Evolutionary conservation across 257 asterid species (phyloP), one percentile per base, ranked within the genome.

Genomic region (Scutellaria barbata): DNA sequence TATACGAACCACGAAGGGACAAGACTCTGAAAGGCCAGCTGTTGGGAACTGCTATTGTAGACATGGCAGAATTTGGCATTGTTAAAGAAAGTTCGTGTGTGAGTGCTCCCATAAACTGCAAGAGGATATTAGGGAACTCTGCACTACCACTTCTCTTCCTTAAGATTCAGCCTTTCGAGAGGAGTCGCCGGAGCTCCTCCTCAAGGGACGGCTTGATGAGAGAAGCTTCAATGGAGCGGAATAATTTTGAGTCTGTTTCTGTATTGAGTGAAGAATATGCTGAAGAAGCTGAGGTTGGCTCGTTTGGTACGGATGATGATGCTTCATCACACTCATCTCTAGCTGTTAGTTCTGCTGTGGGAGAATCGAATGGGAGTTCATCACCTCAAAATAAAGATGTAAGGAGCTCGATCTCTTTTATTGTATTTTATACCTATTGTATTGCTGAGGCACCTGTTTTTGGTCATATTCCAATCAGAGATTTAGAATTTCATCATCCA

Each of bases 1-100:
- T 92, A 46, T 87, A 85, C 25, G 96, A 90, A 63, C 89, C 92
- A 0, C 81, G 96, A 7, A 74, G 96, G 68, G 92, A 90, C 71
- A 86, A 76, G 78, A 68, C 85, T 5, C 79, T 76, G 14, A 91
- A 83, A 73, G 96, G 96, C 47, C 96, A 85, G 74, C 83, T 88
- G 71, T 74, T 92, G 67, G 98, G 95, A 40, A 88, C 83, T 22
- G 95, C 96, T 66, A 66, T 88, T 45, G 22, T 92, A 50, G 94
- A 92, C 75, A 84, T 90, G 77, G 90, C 92, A 5, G 94, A 85
- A 2, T 87, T 77, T 66, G 96, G 91, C 6, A 74, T 84, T 72
- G 61, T 83, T 47, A 82, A 67, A 72, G 88, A 90, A 67, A 65
- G 69, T 73, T 50, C 88, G 80, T 57, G 75, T 50, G 17, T 88